Conservation (phyloP, 768 basidiomycete genomes). For the Pholiota molesta region DNA sequence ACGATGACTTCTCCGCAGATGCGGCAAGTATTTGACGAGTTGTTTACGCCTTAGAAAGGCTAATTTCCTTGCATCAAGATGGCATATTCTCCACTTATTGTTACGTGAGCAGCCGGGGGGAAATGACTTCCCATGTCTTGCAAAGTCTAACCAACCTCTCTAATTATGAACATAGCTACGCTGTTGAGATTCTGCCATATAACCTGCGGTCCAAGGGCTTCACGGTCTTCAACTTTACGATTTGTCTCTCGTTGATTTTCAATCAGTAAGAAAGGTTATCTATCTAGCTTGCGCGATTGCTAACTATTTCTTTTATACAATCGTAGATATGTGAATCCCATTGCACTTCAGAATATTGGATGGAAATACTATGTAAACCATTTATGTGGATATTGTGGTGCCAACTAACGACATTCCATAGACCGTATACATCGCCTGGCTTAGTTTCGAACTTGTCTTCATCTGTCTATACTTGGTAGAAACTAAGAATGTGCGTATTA, state of each 20-base stretch:
- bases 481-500: constrained; percentile 43
- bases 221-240: constrained; percentile 61
- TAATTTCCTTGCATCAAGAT: constrained; percentile 18
- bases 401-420: constrained; percentile 7
- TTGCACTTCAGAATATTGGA: constrained; percentile 43
- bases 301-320: neutral
- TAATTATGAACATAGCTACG: constrained; percentile 20
- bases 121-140: neutral
- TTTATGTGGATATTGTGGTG: neutral
- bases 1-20: neutral
- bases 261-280: constrained; percentile 45
- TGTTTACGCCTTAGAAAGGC: neutral
- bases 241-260: constrained; percentile 66
- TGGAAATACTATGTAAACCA: constrained; percentile 66
- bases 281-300: no score
- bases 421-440: constrained; percentile 58
- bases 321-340: constrained; percentile 51
- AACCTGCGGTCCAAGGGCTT: constrained; percentile 68
- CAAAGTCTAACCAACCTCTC: no score
- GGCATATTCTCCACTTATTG: constrained; percentile 36
- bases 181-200: constrained; percentile 32
- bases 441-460: constrained; percentile 53
- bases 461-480: constrained; percentile 55
- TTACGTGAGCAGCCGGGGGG: constrained; percentile 25
- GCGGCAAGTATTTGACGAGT: neutral